phyloP scores from a whole-genome alignment of 345 rosid species.

The Eucalyptus pauciflora region DNA sequence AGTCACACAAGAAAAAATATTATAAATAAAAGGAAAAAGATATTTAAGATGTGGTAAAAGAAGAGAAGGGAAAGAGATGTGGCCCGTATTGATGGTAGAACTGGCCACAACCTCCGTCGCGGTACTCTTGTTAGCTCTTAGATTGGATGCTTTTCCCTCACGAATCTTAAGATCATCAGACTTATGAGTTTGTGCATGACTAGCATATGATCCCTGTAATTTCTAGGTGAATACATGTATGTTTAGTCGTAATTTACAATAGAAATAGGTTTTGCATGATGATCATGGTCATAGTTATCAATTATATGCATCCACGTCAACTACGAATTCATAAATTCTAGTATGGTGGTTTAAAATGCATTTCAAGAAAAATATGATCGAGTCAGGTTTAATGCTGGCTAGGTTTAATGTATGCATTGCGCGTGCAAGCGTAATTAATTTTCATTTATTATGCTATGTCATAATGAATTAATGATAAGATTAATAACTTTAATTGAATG shows the following conservation, averaged over 20 bases:
- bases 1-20: neutral
- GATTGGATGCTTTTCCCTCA: neutral
- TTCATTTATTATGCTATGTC: neutral
- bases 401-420: neutral
- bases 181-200: neutral
- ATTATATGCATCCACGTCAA: neutral
- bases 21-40: neutral
- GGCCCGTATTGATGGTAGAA: too few species aligned
- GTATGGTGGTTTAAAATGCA: neutral
- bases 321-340: neutral
- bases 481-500: neutral
- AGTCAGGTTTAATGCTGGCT: neutral
- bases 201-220: neutral
- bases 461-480: neutral
- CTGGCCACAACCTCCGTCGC: accelerated
- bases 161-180: neutral
- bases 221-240: neutral
- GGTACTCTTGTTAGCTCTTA: neutral
- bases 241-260: neutral
- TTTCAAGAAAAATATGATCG: neutral
- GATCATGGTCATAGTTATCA: neutral
- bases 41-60: neutral
- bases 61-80: neutral
- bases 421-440: neutral
- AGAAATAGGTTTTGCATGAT: neutral